Base-by-base conservation (phyloP, 495 filamentous ascomycete genomes). In the Jackrogersella minutella region DNA sequence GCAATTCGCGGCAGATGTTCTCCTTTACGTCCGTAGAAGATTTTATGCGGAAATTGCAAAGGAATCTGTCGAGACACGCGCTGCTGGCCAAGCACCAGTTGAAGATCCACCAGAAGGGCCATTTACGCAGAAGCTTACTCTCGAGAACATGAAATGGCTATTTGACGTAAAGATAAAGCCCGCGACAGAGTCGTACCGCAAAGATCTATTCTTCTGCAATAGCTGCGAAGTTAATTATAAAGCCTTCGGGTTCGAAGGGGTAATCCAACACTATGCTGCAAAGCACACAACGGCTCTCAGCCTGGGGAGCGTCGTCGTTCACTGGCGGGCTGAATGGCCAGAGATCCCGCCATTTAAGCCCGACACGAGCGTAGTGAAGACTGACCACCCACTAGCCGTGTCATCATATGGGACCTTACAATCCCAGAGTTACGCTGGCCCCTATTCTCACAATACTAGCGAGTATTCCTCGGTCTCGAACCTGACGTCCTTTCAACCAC, bases 71-170 rank as follows among this genome's bases (percentile, higher is more conserved):
- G 74, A 76, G 21, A 73, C 80, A 43, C 72, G 68, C n/a, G 78
- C 78, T 36, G 74, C 80, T n/a, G 80, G 81, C 21, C 70, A 74
- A 55, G 60, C 74, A 28, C 72, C 78, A 5, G 61, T 74, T 28
- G 28, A 54, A 17, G 85, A 85, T 64, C 78, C 81, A 22, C 79
- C 81, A 6, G 78, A 85, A 62, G 84, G 82, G 2, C 80, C 86
- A 0, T 84, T 79, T 24, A 85, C 79, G 2, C 79, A 80, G 63
- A 87, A 82, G 66, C 73, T 93, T 43, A 88, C 88, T 1, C 79
- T 94, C 59, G 91, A 93, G 69, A 92, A 92, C 71, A 92, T 94
- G 90, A 93, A 90, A 74, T 93, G 87, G 86, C 78, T 93, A 26
- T 92, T 88, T 64, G 90, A 93, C 62, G 87, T 81, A 58, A 92